Conservation (phyloP, 148 eudicot species). For the Fagopyrum esculentum region DNA sequence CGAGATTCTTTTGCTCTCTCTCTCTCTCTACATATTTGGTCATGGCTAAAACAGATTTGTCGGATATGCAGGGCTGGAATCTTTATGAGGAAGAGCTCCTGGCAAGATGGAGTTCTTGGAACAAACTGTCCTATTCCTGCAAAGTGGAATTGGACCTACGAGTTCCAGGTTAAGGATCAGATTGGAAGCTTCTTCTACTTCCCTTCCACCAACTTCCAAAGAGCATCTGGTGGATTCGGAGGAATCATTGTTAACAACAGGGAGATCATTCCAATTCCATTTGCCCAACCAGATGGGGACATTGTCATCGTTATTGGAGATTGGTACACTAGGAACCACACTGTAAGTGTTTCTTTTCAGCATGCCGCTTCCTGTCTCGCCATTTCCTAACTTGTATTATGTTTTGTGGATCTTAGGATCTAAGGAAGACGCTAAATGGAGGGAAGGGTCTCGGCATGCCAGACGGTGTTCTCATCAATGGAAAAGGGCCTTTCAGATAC, state of each 20-base stretch:
- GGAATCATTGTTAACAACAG: conserved; percentile 56
- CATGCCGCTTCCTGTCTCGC: not conserved
- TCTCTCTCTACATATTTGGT: not conserved
- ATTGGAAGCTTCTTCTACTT: conserved; percentile 95
- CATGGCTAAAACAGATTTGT: not conserved
- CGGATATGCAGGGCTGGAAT: conserved; percentile 62
- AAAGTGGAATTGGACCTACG: conserved; percentile 96
- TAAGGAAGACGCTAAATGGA: conserved; percentile 66
- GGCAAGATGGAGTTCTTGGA: conserved; percentile 96
- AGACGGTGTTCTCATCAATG: conserved; percentile 92
- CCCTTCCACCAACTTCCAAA: conserved; percentile 82
- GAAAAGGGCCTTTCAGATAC: conserved; percentile 90
- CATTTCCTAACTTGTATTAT: not conserved
- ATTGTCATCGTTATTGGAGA: conserved; percentile 75
- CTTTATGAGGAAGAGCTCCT: conserved; percentile 59
- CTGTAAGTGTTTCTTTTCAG: conserved; percentile 36
- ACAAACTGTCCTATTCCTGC: conserved; percentile 97
- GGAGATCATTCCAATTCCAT: conserved; percentile 66
- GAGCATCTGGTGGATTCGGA: conserved; percentile 91
- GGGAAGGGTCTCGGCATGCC: conserved; percentile 94
- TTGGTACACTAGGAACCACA: conserved; percentile 83
- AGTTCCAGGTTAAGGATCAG: conserved; percentile 95
- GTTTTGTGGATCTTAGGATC: conserved; percentile 38
- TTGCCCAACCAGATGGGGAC: conserved; percentile 68
- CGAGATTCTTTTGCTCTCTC: not conserved